phyloP scores from a whole-genome alignment of 2,329 filamentous ascomycete species.

The Teratosphaeria gauchensis region DNA sequence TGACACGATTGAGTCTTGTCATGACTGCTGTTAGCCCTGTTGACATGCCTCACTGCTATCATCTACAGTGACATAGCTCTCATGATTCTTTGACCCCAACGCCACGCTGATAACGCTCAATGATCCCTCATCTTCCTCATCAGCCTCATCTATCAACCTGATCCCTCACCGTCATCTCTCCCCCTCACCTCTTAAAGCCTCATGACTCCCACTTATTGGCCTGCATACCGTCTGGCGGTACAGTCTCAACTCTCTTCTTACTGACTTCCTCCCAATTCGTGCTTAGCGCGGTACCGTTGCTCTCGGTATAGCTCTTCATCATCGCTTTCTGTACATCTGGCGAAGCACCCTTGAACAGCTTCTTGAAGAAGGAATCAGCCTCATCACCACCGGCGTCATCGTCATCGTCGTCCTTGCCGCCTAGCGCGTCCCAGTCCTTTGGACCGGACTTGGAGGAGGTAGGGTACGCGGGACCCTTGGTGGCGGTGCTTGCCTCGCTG shows the following conservation, averaged over 20 bases:
- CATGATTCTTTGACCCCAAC: not conserved
- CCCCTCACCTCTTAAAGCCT: not conserved
- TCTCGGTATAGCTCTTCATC: conserved; percentile 95
- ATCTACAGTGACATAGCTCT: not conserved
- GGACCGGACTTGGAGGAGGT: conserved; percentile 74
- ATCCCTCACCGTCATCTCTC: too few relatives aligned
- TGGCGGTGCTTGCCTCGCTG: conserved; percentile 1
- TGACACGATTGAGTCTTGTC: not conserved
- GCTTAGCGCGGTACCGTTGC: conserved; percentile 83
- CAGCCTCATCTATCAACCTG: too few relatives aligned
- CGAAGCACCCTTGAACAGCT: conserved; percentile 66
- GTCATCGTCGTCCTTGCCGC: conserved; percentile 35
- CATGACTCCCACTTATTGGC: conserved; percentile 38
- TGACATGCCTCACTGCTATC: not conserved
- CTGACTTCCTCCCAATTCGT: conserved; percentile 85
- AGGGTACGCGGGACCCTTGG: conserved; percentile 57
- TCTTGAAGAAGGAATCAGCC: conserved; percentile 80
- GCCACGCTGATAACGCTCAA: not conserved
- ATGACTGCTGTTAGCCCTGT: not conserved
- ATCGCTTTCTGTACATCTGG: conserved; percentile 81
- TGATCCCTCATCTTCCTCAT: not conserved
- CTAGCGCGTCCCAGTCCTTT: conserved; percentile 71
- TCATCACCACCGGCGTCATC: conserved; percentile 49
- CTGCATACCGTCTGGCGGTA: conserved; percentile 67
- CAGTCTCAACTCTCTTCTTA: conserved; percentile 58